These are phyloP conservation scores for Linnemannia elongata DNA, from an alignment of 192 early-diverging fungal genomes.

Conservation along the genomic window DNA sequence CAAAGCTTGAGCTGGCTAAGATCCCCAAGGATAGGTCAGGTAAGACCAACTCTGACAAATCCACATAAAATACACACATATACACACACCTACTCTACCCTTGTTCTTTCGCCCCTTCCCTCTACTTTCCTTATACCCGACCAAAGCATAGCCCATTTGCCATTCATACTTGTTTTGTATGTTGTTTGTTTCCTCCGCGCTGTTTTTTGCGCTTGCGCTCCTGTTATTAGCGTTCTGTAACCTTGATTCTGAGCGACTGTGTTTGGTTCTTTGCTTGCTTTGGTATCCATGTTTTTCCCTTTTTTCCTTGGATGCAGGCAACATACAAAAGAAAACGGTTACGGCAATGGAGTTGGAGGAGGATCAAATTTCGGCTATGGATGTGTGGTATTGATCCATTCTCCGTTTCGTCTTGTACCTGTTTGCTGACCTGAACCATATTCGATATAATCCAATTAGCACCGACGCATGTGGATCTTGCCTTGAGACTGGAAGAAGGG, in stretches of 20 bases:
- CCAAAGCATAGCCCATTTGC: neutral
- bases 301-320: neutral
- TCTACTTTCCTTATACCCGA: too few relatives aligned
- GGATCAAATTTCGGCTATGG: neutral
- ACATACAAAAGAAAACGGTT: neutral
- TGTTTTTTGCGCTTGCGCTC: neutral
- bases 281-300: neutral
- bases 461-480: conserved; percentile 67
- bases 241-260: neutral
- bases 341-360: neutral
- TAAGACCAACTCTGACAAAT: conserved; percentile 8
- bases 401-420: neutral
- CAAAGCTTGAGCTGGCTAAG: conserved; percentile 74
- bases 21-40: conserved; percentile 50
- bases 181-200: neutral
- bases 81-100: neutral
- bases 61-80: neutral
- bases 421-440: conserved; percentile 9
- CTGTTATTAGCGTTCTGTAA: neutral
- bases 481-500: conserved; percentile 81
- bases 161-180: neutral
- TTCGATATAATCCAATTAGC: conserved; percentile 21
- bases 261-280: neutral
- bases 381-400: neutral
- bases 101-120: neutral